Percentiles rank a stretch among this genome's conserved stretches.
Conservation (phyloP, 768 basidiomycete genomes). For the Termitomyces sp. region DNA sequence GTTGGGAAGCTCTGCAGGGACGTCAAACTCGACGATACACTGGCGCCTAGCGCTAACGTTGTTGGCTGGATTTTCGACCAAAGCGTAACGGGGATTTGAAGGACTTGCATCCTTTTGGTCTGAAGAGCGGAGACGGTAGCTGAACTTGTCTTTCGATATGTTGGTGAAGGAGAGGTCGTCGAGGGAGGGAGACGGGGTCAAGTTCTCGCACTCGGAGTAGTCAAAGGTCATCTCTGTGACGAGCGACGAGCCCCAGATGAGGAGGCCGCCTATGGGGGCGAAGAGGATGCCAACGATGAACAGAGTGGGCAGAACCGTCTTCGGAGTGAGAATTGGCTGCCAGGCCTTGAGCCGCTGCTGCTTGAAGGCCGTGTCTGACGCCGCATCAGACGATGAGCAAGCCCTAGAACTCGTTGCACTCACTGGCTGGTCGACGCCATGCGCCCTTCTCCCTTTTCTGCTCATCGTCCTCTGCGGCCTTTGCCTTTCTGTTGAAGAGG, state of each 20-base stretch:
- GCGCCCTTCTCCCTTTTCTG: constrained; percentile 79
- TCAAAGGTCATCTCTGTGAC: constrained; percentile 94
- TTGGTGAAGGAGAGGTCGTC: constrained; percentile 32
- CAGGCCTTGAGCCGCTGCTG: constrained; percentile 99
- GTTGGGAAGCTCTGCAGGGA: constrained; percentile 69
- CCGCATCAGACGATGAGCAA: constrained; percentile 13
- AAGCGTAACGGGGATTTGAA: constrained; percentile 68
- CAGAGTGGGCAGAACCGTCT: constrained; percentile 93
- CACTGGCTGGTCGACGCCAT: constrained; percentile 83
- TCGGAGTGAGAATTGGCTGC: constrained; percentile 98
- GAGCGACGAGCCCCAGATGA: constrained; percentile 80
- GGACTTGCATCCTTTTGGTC: constrained; percentile 49
- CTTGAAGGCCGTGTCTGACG: constrained; percentile 95
- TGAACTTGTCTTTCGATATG: constrained; percentile 64
- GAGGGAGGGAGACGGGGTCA: constrained; percentile 36
- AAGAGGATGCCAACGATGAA: constrained; percentile 94
- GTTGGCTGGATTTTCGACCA: constrained; percentile 51
- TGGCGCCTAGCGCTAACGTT: constrained; percentile 39
- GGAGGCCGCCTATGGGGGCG: constrained; percentile 91
- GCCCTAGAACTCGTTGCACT: constrained; percentile 22
- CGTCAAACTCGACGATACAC: constrained; percentile 78
- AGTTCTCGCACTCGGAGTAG: constrained; percentile 87
- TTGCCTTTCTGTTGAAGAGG: constrained; percentile 42
- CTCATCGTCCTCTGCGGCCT: constrained; percentile 28
- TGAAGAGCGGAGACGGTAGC: constrained; percentile 54